Evolutionary conservation across 352 stramenopile genomes (phyloP).

Genomic region (Peronosclerospora sorghi): DNA sequence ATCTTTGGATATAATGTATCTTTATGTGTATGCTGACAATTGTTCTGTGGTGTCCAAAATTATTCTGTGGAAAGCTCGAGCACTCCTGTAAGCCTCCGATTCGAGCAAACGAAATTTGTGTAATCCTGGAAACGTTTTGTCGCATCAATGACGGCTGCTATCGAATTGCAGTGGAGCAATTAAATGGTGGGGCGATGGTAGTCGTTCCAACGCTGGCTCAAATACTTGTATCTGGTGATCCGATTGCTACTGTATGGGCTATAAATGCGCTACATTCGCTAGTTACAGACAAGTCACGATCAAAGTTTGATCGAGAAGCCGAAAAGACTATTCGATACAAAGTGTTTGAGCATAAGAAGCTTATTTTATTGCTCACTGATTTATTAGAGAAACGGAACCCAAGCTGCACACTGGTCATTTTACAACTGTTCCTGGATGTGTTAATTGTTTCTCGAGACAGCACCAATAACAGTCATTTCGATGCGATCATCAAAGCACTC

Average conservation of each 20-base stretch:
- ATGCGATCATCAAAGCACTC: constrained; percentile 54
- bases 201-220: constrained; percentile 33
- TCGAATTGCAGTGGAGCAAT: constrained; percentile 38
- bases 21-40: neutral
- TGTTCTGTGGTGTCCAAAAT: neutral
- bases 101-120: constrained; percentile 45
- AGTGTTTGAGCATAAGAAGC: constrained; percentile 54
- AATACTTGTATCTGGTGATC: constrained; percentile 36
- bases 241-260: constrained; percentile 45
- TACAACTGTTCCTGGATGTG: constrained; percentile 58
- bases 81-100: constrained; percentile 55
- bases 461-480: constrained; percentile 72
- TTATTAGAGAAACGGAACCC: constrained; percentile 39
- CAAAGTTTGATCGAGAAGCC: constrained; percentile 23
- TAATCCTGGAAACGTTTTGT: constrained; percentile 63
- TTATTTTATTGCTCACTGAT: constrained; percentile 42
- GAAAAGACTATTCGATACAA: constrained; percentile 49
- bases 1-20: neutral
- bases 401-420: constrained; percentile 38
- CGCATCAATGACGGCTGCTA: constrained; percentile 66
- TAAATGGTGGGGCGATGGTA: constrained; percentile 28
- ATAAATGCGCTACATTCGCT: constrained; percentile 57
- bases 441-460: constrained; percentile 41
- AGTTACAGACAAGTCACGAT: constrained; percentile 33
- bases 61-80: constrained; percentile 28